Base-by-base conservation (phyloP, 768 basidiomycete genomes). In the Tricholoma sp. region DNA sequence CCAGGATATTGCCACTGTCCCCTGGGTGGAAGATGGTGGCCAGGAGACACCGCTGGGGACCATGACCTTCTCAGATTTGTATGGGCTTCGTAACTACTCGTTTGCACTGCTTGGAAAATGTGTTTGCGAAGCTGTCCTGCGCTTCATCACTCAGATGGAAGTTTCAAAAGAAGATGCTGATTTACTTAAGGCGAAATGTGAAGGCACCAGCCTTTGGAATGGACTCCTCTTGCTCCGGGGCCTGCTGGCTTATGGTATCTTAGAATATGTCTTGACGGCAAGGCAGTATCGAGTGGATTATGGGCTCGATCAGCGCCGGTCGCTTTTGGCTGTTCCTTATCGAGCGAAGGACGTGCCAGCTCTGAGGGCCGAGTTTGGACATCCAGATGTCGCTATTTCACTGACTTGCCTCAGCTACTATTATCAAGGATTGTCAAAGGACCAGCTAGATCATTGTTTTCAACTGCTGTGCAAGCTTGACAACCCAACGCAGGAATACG, bases 201-300 rank as follows among this genome's bases (percentile, higher is more conserved):
- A 59, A 4, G 27, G 45, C 11, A 55, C 66, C 3, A 54, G 56
- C 41, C n/a, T 63, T 7, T 79, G 77, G 75, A 67, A 64, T 16
- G 59, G 63, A 29, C 53, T 82, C 11, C 68, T 83, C 1, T 66
- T 81, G 1, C 67, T 78, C 8, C 75, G 80, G 1, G 81, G 81
- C 1, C 64, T 82, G 1, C 55, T 83, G 31, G 74, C 68, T 0
- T 65, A 69, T 1, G 77, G 75, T 0, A 72, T 83, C 9, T 66
- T 83, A 1, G 37, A 65, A 2, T 74, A 74, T 49, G 64, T 66
- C 0, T 63, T 83, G 0, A 64, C 63, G 29, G 67, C 73, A 16
- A 71, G 69, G 47, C 72, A 79, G 10, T 83, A 79, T 79, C 63
- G 81, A 29, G 81, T 83, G 0, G 76, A 83, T 46, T 83, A 79